Evolutionary conservation across 1,284 basidiomycete genomes (phyloP).

Genomic region (Ustilago nuda): DNA sequence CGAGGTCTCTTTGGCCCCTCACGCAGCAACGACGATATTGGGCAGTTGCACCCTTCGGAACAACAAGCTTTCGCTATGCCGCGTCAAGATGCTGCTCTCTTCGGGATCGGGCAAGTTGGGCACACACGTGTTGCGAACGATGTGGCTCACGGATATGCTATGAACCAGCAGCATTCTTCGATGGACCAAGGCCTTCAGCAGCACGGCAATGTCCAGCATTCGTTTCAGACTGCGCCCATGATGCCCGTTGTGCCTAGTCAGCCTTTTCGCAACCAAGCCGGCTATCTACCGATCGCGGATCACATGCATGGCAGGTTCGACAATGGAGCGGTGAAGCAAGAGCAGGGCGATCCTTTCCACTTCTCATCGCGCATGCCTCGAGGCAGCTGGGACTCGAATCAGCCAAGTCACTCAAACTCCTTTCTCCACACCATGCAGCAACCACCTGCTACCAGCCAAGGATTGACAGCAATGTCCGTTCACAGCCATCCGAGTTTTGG

Average conservation of each 20-base stretch:
- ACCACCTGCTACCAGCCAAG: constrained; percentile 46
- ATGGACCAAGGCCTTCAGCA: constrained; percentile 14
- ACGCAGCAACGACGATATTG: constrained; percentile 22
- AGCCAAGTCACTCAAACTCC: constrained; percentile 21
- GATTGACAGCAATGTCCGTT: constrained; percentile 27
- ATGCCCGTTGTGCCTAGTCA: constrained; percentile 41
- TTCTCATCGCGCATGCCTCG: constrained; percentile 34
- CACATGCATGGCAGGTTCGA: constrained; percentile 25
- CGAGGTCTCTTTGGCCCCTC: constrained; percentile 11
- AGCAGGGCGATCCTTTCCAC: constrained; percentile 34
- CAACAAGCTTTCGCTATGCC: constrained; percentile 11
- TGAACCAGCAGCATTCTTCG: constrained; percentile 15
- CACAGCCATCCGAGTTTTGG: constrained; percentile 38
- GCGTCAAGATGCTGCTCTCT: constrained; percentile 26
- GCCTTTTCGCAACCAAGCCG: constrained; percentile 14
- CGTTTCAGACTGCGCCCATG: constrained; percentile 21
- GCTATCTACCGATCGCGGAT: constrained; percentile 11
- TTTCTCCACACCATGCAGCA: constrained; percentile 34
- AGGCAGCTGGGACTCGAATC: constrained; percentile 51
- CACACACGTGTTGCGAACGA: constrained; percentile 14
- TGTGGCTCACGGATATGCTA: constrained; percentile 5
- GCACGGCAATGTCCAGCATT: constrained; percentile 11
- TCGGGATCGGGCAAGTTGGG: constrained; percentile 14
- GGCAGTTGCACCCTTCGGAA: constrained; percentile 8
- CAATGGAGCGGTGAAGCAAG: constrained; percentile 21